These are phyloP conservation scores for Thuidium tamariscinum DNA, from an alignment of 225 moss, liverwort and hornwort species.

Conservation along the genomic window DNA sequence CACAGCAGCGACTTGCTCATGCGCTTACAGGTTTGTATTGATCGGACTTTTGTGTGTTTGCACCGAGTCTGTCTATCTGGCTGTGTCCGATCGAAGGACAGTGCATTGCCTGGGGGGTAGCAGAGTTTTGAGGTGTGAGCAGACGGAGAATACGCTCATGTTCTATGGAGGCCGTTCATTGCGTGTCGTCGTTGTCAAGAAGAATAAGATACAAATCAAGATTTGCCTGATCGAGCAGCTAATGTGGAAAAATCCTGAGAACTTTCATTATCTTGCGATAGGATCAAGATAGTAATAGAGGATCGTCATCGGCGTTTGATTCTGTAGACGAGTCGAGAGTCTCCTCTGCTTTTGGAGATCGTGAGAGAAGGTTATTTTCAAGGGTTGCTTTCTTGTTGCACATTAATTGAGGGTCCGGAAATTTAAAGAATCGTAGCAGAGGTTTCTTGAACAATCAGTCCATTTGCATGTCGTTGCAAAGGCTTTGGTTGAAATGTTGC, in stretches of 20 bases:
- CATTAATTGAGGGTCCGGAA: neutral
- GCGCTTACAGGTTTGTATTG: conserved; percentile 58
- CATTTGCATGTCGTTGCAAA: neutral
- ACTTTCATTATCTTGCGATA: neutral
- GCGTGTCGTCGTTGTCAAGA: neutral
- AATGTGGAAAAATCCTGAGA: neutral
- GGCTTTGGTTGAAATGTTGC: neutral
- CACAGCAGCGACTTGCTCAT: conserved; percentile 84
- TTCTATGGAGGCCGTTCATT: neutral
- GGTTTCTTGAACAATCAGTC: neutral
- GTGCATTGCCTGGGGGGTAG: neutral
- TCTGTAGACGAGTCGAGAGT: neutral
- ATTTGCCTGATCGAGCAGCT: neutral
- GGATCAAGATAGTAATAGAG: neutral
- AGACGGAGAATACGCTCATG: neutral
- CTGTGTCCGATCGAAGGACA: neutral
- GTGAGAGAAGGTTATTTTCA: neutral
- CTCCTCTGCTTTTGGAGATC: neutral
- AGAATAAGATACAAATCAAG: neutral
- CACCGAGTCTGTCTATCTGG: neutral
- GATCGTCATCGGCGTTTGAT: neutral
- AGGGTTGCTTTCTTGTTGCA: neutral
- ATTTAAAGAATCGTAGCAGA: neutral
- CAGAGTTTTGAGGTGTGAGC: neutral
- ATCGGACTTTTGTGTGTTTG: neutral